Base-by-base conservation (phyloP, 192 early-diverging fungal genomes). In the Podila epicladia region DNA sequence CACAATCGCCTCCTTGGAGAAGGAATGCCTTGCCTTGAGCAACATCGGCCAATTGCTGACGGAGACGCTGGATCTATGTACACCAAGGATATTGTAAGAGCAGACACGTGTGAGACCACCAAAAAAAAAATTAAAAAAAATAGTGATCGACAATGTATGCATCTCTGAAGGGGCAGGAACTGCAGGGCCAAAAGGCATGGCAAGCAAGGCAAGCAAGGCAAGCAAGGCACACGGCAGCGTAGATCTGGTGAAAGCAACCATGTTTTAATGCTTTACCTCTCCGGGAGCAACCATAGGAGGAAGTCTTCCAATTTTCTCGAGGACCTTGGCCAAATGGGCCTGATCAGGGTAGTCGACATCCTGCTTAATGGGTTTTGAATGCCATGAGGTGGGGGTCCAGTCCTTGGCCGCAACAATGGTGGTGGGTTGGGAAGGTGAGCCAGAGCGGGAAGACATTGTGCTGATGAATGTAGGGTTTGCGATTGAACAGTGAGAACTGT, bases 1-100 rank as follows among this genome's bases (percentile, higher is more conserved):
- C 98, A 85, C 98, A 99, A 85, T 98, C 98, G 64, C 98, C 98
- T 67, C 98, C 98, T 85, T 99, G 98, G 32, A 99, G 87, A 70
- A 99, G 85, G 69, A 99, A 98, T 12, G 96, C 91, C 67, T 96
- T 94, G 70, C 94, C 94, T 67, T 93, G 88, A 37, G 97, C 96
- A 26, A 95, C 96, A 83, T 98, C 93, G 20, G 87, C 87, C 35
- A 99, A 89, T 82, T 97, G 95, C 26, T 85, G 76, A 64, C 93
- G 87, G 67, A 99, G 87, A 9, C 90, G 90, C 48, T 92, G 90
- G 74, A 99, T 93, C 93, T 96, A 66, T 35, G 22, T 4, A 9
- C 45, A 20, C 38, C 8, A 65, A 24, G n/a, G 53, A 22, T 37
- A 31, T 22, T 22, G 53, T 50, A 41, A 20, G 49, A 41, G 38